Base-by-base conservation (phyloP, 1,139 yeast species). In the Candida pseudoviswanathii region DNA sequence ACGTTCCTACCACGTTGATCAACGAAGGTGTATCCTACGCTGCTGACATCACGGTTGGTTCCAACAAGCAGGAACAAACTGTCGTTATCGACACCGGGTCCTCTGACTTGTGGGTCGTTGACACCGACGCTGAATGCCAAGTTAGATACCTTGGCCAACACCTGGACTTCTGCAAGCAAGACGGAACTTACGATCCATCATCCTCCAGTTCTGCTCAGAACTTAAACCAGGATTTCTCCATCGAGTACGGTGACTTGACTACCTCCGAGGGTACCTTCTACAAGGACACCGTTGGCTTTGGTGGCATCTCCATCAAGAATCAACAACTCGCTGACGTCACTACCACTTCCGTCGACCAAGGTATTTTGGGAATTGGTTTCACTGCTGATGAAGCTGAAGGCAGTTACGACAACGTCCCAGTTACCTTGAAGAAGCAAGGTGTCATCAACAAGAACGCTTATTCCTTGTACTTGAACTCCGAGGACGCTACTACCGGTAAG, bases 211-310 rank as follows among this genome's bases (percentile, higher is more conserved):
- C 53, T 2, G 44, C 44, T 6, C 36, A 51, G 41, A 52, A 41
- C 29, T 48, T 48, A 10, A 49, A 47, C 30, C 36, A 43, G 26
- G 6, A 9, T 9, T 56, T 55, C 43, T 6, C 26, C 5, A 54
- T 55, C 40, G 40, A 43, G 27, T 55, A 55, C 31, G 56, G 45
- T 22, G 58, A 55, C 46, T 43, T 48, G 2, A 41, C 54, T 27
- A 41, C 48, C 41, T 68, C 87, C 45, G 77, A 80, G 64, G 75
- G 81, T 50, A 66, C 73, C 50, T 85, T 89, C 89, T 75, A 82
- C 45, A 64, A 71, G 53, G 81, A 89, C 54, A 45, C 46, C 55
- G 27, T 59, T 30, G 41, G 32, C 16, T 40, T 60, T 2, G 52
- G 57, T 24, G 59, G 54, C 39, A 44, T 49, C 32, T 41, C 44